phyloP scores from a whole-genome alignment of 2,329 filamentous ascomycete genomes.

The Verticillium dahliae region DNA sequence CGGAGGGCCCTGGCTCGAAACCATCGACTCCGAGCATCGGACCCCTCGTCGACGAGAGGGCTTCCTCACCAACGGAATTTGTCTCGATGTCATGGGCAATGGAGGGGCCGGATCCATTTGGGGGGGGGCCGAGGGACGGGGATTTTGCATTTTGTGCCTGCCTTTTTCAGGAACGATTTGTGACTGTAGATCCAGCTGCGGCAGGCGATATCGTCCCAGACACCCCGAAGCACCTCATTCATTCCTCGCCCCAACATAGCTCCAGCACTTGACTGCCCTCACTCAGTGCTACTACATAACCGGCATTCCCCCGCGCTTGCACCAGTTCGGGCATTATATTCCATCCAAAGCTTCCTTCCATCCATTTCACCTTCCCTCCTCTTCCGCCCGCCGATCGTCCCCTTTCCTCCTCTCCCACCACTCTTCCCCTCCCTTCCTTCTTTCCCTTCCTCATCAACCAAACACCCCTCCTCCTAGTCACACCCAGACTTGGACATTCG shows the following conservation, averaged over 20 bases:
- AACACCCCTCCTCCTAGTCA: neutral
- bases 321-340: conserved; percentile 5
- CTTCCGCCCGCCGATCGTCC: neutral
- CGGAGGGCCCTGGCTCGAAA: conserved; percentile 16
- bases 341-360: conserved; percentile 6
- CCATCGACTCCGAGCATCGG: conserved; percentile 24
- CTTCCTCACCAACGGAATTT: neutral
- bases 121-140: neutral
- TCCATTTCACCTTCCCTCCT: conserved; percentile 2
- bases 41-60: conserved; percentile 2
- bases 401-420: conserved; percentile 1
- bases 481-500: neutral
- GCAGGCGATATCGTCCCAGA: neutral
- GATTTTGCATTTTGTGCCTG: neutral
- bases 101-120: neutral
- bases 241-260: neutral
- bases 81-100: neutral
- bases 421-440: conserved; percentile 2
- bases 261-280: neutral
- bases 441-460: neutral
- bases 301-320: neutral
- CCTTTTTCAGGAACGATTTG: neutral
- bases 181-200: neutral
- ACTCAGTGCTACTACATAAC: neutral
- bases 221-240: neutral